Percentiles rank a stretch among this genome's conserved stretches.
phyloP scores from a whole-genome alignment of 805 yeast species.

The Suhomyces pyralidae region DNA sequence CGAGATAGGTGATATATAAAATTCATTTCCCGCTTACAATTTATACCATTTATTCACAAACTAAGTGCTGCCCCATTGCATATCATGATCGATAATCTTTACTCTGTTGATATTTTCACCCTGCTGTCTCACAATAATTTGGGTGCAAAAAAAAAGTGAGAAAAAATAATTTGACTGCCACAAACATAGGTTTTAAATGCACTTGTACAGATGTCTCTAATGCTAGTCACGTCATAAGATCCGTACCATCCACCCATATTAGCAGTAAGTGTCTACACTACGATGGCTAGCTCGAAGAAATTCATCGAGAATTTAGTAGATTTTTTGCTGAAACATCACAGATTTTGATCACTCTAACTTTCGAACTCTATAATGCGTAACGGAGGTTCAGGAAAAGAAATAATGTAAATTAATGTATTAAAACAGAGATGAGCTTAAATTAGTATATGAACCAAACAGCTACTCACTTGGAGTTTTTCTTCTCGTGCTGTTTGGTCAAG shows the following conservation, averaged over 20 bases:
- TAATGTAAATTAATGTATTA: background rate
- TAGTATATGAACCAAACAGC: background rate
- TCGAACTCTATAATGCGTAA: too few relatives aligned
- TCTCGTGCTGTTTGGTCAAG: conserved; percentile 15
- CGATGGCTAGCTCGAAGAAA: background rate
- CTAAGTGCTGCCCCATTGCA: background rate
- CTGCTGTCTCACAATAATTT: background rate
- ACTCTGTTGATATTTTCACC: too few relatives aligned
- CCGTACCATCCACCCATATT: background rate
- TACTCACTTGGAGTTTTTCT: conserved; percentile 2
- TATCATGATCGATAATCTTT: background rate
- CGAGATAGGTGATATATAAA: background rate
- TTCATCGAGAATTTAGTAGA: background rate
- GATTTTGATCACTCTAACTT: background rate
- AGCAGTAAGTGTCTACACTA: background rate
- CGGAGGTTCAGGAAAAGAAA: background rate
- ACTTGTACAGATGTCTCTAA: background rate
- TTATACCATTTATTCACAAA: background rate
- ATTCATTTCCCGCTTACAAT: background rate
- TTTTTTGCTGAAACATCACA: background rate
- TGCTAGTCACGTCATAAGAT: background rate
- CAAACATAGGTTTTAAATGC: background rate
- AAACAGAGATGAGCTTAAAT: background rate
- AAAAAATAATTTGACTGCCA: background rate
- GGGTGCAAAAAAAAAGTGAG: background rate